Evolutionary conservation across 176 grass and related monocot genomes (phyloP), one percentile per base, ranked within the genome.

Genomic region (maize (Zea mays)): DNA sequence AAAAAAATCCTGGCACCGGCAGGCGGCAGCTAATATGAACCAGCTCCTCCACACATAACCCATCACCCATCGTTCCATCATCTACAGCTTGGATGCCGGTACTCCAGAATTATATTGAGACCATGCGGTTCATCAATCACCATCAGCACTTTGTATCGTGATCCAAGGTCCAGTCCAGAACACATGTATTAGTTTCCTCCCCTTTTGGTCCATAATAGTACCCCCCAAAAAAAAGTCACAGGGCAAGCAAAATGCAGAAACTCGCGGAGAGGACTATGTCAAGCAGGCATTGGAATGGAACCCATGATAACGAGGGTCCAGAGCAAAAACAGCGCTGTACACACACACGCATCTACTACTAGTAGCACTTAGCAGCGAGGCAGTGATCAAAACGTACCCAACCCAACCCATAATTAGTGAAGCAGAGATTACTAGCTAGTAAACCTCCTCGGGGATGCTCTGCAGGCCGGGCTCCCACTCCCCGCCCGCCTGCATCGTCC

Each of bases 361-460:
- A 27, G 70, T 88, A 84, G 86, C 51, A 27, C 27, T 27, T 27
- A 49, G 87, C 65, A 27, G 27, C 27, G 27, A 27, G 27, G 27
- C 27, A 27, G 27, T 27, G 78, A 85, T 81, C 87, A 81, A 85
- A 89, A 70, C 67, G 67, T 8, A 89, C 37, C 19, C 19, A 27
- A 27, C 27, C 27, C 27, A 27, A 56, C 52, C 79, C 77, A 69
- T 82, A 36, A 72, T 85, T 90, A 84, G 69, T 90, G 38, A 62
- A 27, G 27, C 27, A 58, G 17, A 57, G 83, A 85, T 27, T 27
- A 27, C 27, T 27, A 27, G 27, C 27, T 27, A 27, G 50, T 85
- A 90, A 74, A 58, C 86, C 79, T 93, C 94, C 77, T 97, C 94
- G 7, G 94, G 94, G 73, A 97, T 97, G 67, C 91, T 97, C 79